Base-by-base conservation (phyloP, 148 eudicot genomes). In the Camellia sinensis region DNA sequence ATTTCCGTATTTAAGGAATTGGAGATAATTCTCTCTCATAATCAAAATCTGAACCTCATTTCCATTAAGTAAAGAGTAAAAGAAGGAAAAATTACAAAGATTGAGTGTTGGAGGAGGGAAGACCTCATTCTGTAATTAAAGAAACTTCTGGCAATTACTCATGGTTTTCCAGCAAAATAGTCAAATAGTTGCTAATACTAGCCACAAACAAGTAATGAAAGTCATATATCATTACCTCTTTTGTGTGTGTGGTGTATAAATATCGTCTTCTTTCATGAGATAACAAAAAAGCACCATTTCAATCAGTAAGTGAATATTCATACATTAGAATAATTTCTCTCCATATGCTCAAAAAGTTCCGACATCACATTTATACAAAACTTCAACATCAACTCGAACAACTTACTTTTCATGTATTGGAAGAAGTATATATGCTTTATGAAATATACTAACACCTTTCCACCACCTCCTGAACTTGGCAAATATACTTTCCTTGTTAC, bases 401-500 rank as follows among this genome's bases (percentile, higher is more conserved):
- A 82, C 97, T 92, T 94, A 92, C 99, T 80, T 80, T 71, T 96
- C 93, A 84, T 96, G 90, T 80, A 96, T 83, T 59, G 99, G 99
- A 61, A 96, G 90, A 84, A 96, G 85, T 80, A 96, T 90, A 84
- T 94, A 94, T 60, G 97, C 88, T 89, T 96, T 96, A 80, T 96
- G 89, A 88, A 96, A 94, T 82, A 96, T 86, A 85, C 88, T 85
- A 72, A 92, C 94, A 82, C 97, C 94, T 89, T 87, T 96, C 99
- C 99, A 96, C 98, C 99, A 96, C 86, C 97, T 92, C 80, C 98
- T 87, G 75, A 96, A 87, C 90, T 87, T 96, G 83, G 57, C 71
- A 82, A 94, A 96, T 71, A 86, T 83, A 64, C 84, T 80, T 87
- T 84, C 90, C 81, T 81, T 86, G 67, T 87, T 88, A 83, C 59